Evolutionary conservation across 352 stramenopile species (phyloP).

Genomic region (Pythium pyrilobum): DNA sequence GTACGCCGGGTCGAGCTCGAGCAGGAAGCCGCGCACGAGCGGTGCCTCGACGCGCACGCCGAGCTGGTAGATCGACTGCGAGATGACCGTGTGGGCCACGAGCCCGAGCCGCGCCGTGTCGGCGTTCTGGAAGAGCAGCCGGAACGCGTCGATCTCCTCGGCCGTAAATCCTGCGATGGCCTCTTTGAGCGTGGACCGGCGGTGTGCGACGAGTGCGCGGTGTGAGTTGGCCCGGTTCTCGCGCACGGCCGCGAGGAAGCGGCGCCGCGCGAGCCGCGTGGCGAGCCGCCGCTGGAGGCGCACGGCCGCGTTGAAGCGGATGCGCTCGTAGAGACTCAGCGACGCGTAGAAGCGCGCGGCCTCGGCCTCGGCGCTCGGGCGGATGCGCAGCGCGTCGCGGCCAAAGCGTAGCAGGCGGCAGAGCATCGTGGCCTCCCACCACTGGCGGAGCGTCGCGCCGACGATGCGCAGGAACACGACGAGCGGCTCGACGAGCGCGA

Average conservation of each 20-base stretch:
- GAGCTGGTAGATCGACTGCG: constrained; percentile 67
- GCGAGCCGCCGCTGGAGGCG: constrained; percentile 60
- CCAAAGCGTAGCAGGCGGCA: constrained; percentile 37
- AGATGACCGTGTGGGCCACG: constrained; percentile 61
- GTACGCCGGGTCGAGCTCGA: constrained; percentile 58
- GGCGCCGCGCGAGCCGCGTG: constrained; percentile 40
- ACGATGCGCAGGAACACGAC: constrained; percentile 50
- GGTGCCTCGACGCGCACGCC: constrained; percentile 46
- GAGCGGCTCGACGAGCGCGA: constrained; percentile 41
- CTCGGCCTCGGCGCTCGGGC: constrained; percentile 22
- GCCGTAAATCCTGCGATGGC: constrained; percentile 59
- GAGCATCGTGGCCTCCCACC: constrained; percentile 47
- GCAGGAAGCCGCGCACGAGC: constrained; percentile 43
- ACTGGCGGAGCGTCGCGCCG: constrained; percentile 40
- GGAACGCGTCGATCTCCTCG: constrained; percentile 61
- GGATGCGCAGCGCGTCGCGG: constrained; percentile 42
- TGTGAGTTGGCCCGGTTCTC: constrained; percentile 42
- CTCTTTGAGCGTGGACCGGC: constrained; percentile 36
- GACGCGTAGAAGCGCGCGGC: constrained; percentile 36
- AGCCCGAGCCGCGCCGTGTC: constrained; percentile 59
- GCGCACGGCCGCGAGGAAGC: constrained; percentile 43
- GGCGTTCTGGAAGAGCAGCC: constrained; percentile 51
- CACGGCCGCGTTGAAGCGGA: constrained; percentile 60
- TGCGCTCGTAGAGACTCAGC: constrained; percentile 61
- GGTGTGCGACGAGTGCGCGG: constrained; percentile 25